phyloP scores from a whole-genome alignment of 768 basidiomycete species.

The Lyophyllum decastes region DNA sequence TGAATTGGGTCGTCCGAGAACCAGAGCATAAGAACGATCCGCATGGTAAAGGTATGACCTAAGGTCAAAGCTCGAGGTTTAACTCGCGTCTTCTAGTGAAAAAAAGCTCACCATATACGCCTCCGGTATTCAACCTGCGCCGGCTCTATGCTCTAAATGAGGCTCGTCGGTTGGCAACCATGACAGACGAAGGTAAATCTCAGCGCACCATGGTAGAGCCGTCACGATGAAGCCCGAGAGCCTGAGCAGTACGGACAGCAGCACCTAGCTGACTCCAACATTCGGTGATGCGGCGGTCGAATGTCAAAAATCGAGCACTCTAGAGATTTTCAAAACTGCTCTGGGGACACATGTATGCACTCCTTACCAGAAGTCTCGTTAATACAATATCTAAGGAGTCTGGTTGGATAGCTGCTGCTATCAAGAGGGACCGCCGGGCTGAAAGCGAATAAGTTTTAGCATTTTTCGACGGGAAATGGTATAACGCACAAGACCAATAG shows the following conservation, averaged over 20 bases:
- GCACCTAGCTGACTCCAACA: conserved; percentile 97
- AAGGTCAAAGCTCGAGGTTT: conserved; percentile 11
- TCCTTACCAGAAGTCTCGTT: conserved; percentile 82
- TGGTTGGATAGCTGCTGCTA: conserved; percentile 91
- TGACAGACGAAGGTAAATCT: not conserved
- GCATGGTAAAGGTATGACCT: conserved; percentile 94
- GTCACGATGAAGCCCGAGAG: conserved; percentile 90
- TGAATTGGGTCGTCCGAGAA: conserved; percentile 87
- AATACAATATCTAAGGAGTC: conserved; percentile 93
- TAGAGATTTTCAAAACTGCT: conserved; percentile 39
- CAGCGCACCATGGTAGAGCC: conserved; percentile 72
- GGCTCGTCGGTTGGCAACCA: conserved; percentile 6
- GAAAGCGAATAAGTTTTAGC: conserved; percentile 1
- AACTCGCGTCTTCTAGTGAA: not conserved
- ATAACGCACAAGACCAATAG: conserved; percentile 90
- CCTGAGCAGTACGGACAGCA: conserved; percentile 90
- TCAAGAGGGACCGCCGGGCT: conserved; percentile 87
- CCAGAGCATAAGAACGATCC: conserved; percentile 88
- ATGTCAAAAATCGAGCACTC: conserved; percentile 61
- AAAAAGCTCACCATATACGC: conserved; percentile 71
- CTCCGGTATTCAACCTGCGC: conserved; percentile 85
- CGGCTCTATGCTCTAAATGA: conserved; percentile 64
- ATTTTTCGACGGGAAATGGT: not conserved
- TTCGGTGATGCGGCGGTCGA: conserved; percentile 88
- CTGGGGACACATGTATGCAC: conserved; percentile 28